phyloP scores from a whole-genome alignment of 306 rosid genomes.

The Castanea sativa region DNA sequence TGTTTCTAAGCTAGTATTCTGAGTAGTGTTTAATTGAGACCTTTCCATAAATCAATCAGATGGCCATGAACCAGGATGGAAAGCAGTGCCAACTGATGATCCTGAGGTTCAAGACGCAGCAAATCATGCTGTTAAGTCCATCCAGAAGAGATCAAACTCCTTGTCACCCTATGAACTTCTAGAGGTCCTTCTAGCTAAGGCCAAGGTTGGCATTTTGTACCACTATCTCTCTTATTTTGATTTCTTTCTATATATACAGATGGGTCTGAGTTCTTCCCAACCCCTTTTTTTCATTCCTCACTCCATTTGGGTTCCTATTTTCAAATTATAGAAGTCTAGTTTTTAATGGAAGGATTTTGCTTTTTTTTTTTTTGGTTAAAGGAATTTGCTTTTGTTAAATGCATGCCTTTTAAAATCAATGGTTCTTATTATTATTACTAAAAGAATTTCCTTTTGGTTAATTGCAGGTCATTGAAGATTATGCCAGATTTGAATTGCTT shows the following conservation, averaged over 20 bases:
- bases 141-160: constrained; percentile 30
- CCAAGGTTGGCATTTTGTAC: constrained; percentile 30
- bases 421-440: background rate
- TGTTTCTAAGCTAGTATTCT: constrained; percentile 7
- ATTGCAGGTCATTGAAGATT: constrained; percentile 47
- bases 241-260: background rate
- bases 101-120: constrained; percentile 49
- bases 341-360: background rate
- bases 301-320: background rate
- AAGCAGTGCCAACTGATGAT: constrained; percentile 29
- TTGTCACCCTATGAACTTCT: constrained; percentile 35
- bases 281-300: background rate
- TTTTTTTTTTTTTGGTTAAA: background rate
- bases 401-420: background rate
- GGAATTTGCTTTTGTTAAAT: background rate
- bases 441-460: background rate
- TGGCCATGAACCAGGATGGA: constrained; percentile 35
- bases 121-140: constrained; percentile 35
- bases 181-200: constrained; percentile 39
- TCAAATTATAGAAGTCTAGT: background rate
- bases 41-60: constrained; percentile 17
- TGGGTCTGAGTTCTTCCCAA: background rate
- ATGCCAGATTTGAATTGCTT: constrained; percentile 39
- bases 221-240: background rate
- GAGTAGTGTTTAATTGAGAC: background rate